Base-by-base conservation (phyloP, 2,329 filamentous ascomycete genomes). In the Fusarium mangiferae region DNA sequence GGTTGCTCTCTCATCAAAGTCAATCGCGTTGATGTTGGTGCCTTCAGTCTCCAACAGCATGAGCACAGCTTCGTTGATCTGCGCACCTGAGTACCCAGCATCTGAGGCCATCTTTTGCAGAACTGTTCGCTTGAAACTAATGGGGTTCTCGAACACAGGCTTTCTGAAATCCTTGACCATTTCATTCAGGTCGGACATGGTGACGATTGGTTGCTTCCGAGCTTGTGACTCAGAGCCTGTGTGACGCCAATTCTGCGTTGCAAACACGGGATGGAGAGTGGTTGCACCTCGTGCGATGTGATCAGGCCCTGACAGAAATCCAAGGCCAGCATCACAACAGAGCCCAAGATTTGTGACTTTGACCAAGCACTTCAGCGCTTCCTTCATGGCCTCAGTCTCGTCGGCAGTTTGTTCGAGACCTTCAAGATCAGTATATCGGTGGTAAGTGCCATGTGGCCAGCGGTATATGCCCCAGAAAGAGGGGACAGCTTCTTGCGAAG, bases 251-350 rank as follows among this genome's bases (percentile, higher is more conserved):
- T 80, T 72, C 39, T 77, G 70, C 6, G 73, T 75, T 33, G 78
- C 73, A 67, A 85, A 85, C n/a, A 85, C 79, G 7, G 82, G 78
- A 22, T 81, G 79, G 11, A 72, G 78, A 39, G 72, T 67, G 4
- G 82, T 82, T 24, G 84, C 81, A 52, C 87, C 83, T 26, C 87
- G 82, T 11, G 83, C 83, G 51, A 86, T 86, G 24, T 85, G 81
- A 78, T 93, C 90, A 4, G 91, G 89, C 2, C 91, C 91, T 52
- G 84, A 83, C 17, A 94, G 85, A 85, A 90, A 93, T 17, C 92
- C 92, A 42, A 93, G 84, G 15, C 92, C 91, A 63, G 87, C 90
- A 77, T 93, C 90, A 45, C 93, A 86, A 24, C 90, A 92, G 7
- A 94, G 81, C 0, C 89, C 92, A n/a, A 94, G 85, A 68, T 93